Percentiles rank a stretch among this genome's conserved stretches.
These are phyloP conservation scores for Suillus ampliporus DNA, from an alignment of 768 basidiomycete genomes.

Conservation along the genomic window DNA sequence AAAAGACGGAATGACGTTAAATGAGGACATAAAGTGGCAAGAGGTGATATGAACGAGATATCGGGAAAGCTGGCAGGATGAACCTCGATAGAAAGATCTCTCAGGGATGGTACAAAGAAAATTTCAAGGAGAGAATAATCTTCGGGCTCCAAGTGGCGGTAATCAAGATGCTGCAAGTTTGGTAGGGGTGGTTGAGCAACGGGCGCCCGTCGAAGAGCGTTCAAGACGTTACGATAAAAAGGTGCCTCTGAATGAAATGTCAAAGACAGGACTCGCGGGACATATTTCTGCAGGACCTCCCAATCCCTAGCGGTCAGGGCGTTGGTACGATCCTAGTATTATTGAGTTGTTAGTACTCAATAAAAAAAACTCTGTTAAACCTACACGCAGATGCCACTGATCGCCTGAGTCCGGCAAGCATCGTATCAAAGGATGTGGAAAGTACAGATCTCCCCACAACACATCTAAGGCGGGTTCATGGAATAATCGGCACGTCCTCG, in stretches of 20 bases:
- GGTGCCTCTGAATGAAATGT: not conserved
- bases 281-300: not conserved
- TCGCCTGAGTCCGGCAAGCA: not conserved
- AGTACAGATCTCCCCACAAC: not conserved
- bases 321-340: not conserved
- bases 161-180: not conserved
- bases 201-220: not conserved
- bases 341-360: not conserved
- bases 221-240: not conserved
- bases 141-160: not conserved
- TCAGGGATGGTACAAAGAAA: not conserved
- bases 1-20: not conserved
- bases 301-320: not conserved
- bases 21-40: not conserved
- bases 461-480: not conserved
- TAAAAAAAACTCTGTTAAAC: no score
- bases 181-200: not conserved
- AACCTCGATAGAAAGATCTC: not conserved
- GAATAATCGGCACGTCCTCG: not conserved
- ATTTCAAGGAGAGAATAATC: not conserved
- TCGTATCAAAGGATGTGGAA: not conserved
- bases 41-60: not conserved
- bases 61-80: not conserved
- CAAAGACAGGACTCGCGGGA: not conserved
- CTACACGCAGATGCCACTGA: no score